Percentiles rank a stretch among this genome's conserved stretches.
These are phyloP conservation scores for Cryphonectria radicalis DNA, from an alignment of 2,329 filamentous ascomycete genomes.

Conservation along the genomic window DNA sequence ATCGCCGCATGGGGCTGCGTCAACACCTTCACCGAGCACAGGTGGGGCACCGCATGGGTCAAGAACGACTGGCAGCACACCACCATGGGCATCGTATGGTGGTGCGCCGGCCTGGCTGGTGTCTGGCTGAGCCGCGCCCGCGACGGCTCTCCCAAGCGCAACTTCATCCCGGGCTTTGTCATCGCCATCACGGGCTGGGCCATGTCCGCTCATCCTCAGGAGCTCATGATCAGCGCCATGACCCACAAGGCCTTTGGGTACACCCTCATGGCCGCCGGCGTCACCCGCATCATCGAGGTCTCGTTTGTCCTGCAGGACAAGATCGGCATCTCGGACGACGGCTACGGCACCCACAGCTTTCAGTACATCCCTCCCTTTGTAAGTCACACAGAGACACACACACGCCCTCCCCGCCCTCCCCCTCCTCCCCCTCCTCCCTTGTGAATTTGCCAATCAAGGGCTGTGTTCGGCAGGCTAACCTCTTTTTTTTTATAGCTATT, in stretches of 20 bases:
- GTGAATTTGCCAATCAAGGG: background rate
- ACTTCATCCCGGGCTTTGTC: conserved; percentile 90
- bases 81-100: conserved; percentile 99
- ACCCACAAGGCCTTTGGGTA: conserved; percentile 92
- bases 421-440: no score
- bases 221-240: conserved; percentile 80
- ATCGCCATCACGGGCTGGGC: conserved; percentile 92
- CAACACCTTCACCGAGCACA: conserved; percentile 97
- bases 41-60: conserved; percentile 88
- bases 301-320: conserved; percentile 82
- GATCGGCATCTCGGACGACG: conserved; percentile 66
- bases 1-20: conserved; percentile 96
- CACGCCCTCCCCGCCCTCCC: no score
- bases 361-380: conserved; percentile 60
- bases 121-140: conserved; percentile 89
- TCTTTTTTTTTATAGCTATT: conserved; percentile 64
- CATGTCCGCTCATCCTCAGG: conserved; percentile 91
- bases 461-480: conserved; percentile 25
- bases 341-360: conserved; percentile 67
- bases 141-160: conserved; percentile 84
- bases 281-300: conserved; percentile 87
- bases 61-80: conserved; percentile 97
- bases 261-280: conserved; percentile 87
- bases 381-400: conserved; percentile 43
- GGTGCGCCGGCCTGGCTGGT: conserved; percentile 88